A percentile compares a stretch with the other conserved stretches of the same genome.
Conservation (phyloP, 1,284 basidiomycete genomes). For the Taiwanofungus camphoratus region DNA sequence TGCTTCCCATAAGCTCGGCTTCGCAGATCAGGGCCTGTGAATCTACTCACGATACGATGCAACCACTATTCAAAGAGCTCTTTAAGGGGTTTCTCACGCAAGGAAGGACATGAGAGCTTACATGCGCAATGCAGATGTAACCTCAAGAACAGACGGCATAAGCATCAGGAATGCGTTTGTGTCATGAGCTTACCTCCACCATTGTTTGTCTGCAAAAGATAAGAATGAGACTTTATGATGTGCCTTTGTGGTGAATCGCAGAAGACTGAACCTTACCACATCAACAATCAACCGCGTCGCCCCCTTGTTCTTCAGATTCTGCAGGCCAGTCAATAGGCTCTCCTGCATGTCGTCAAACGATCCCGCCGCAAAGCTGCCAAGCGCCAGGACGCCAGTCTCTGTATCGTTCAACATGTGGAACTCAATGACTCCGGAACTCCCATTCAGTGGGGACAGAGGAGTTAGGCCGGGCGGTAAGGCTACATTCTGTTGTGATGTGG, state of each 20-base stretch:
- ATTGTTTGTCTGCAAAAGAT: slow-evolving; percentile 43
- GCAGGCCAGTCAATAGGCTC: slow-evolving; percentile 43
- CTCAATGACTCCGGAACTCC: slow-evolving; percentile 45
- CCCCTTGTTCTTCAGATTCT: slow-evolving; percentile 41
- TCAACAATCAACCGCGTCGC: slow-evolving; percentile 53
- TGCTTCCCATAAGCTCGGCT: background rate
- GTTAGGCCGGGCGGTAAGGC: slow-evolving; percentile 42
- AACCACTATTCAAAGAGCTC: slow-evolving; percentile 43
- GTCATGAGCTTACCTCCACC: slow-evolving; percentile 39
- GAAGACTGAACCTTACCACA: slow-evolving; percentile 32
- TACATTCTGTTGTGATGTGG: slow-evolving; percentile 39
- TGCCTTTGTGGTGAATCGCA: background rate
- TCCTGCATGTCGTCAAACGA: slow-evolving; percentile 37
- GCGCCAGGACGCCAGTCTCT: slow-evolving; percentile 52
- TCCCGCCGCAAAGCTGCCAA: slow-evolving; percentile 51
- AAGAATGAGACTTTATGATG: background rate
- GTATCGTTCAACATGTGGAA: slow-evolving; percentile 50
- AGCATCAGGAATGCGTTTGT: background rate
- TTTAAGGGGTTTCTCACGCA: background rate
- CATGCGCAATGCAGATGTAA: slow-evolving; percentile 56
- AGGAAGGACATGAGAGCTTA: slow-evolving; percentile 26
- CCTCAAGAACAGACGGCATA: slow-evolving; percentile 24
- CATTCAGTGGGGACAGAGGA: slow-evolving; percentile 37
- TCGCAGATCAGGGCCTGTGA: background rate
- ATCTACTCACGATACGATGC: slow-evolving; percentile 47